Percentiles rank a stretch among this genome's conserved stretches.
phyloP scores from a whole-genome alignment of 305 asterid species.

The Euphrasia arctica region DNA sequence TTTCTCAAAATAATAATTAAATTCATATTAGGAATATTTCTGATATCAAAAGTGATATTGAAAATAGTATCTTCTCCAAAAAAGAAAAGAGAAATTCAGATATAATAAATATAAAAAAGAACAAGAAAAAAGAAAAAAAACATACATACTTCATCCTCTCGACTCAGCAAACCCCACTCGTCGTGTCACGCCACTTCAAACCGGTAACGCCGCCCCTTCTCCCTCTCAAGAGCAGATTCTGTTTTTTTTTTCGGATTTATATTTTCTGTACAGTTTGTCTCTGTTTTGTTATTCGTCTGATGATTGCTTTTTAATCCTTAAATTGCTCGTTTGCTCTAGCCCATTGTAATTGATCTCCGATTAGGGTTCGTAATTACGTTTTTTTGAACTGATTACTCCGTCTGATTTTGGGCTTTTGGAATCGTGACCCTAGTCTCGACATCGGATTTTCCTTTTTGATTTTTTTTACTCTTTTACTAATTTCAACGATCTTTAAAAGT shows the following conservation, averaged over 20 bases:
- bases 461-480: too few species aligned
- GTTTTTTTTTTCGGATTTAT: background rate
- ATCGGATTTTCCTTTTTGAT: too few species aligned
- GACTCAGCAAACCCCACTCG: conserved; percentile 25
- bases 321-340: conserved; percentile 16
- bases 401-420: background rate
- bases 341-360: conserved; percentile 26
- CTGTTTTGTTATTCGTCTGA: background rate
- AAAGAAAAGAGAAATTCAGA: background rate
- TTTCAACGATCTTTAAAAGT: too few species aligned
- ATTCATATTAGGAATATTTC: too few species aligned
- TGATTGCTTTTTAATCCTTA: conserved; percentile 17
- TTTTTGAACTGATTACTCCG: background rate
- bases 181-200: conserved; percentile 15
- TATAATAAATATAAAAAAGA: too few species aligned
- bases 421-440: background rate
- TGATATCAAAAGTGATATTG: too few species aligned
- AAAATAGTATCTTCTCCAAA: conserved; percentile 5
- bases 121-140: background rate
- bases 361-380: conserved; percentile 27
- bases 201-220: conserved; percentile 15
- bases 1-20: too few species aligned
- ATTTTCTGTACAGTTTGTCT: background rate
- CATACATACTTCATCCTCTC: background rate
- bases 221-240: background rate